These are phyloP conservation scores for Fusarium sp. DNA, from an alignment of 2,329 filamentous ascomycete species.

Conservation along the genomic window DNA sequence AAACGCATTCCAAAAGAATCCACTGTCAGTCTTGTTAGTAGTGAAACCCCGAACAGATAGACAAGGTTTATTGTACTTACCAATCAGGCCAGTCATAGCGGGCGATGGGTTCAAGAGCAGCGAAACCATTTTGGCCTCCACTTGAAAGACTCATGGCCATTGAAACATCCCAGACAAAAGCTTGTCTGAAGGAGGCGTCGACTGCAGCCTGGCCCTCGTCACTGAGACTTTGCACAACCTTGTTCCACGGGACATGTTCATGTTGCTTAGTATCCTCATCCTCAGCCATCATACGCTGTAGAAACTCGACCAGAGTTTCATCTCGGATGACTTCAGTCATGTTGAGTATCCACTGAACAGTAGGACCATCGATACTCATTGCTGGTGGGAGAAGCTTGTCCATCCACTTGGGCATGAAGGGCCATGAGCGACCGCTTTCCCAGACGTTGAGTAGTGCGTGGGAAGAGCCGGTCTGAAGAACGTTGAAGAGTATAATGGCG, in stretches of 20 bases:
- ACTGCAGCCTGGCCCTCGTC: slow-evolving; percentile 53
- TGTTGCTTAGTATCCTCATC: slow-evolving; percentile 46
- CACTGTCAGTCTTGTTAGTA: slow-evolving; percentile 45
- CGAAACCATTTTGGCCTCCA: slow-evolving; percentile 37
- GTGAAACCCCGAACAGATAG: no score
- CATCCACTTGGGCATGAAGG: slow-evolving; percentile 56
- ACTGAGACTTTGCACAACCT: slow-evolving; percentile 50
- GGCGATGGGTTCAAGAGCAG: slow-evolving; percentile 50
- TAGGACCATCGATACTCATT: slow-evolving; percentile 57
- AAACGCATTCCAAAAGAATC: slow-evolving; percentile 58
- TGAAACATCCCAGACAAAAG: slow-evolving; percentile 58
- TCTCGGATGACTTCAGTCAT: slow-evolving; percentile 47
- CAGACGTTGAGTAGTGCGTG: slow-evolving; percentile 55
- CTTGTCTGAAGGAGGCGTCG: slow-evolving; percentile 55
- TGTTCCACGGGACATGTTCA: slow-evolving; percentile 55
- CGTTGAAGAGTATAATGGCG: slow-evolving; percentile 54
- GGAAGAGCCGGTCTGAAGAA: slow-evolving; percentile 50
- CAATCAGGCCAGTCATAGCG: slow-evolving; percentile 58
- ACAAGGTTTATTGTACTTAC: slow-evolving; percentile 44
- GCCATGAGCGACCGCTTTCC: slow-evolving; percentile 56
- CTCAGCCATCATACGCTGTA: slow-evolving; percentile 49
- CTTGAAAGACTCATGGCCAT: slow-evolving; percentile 48
- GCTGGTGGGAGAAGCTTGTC: slow-evolving; percentile 53
- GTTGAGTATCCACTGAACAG: slow-evolving; percentile 56
- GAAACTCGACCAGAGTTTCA: slow-evolving; percentile 51